Conservation (phyloP, 345 rosid genomes). For the Aquilaria sinensis region DNA sequence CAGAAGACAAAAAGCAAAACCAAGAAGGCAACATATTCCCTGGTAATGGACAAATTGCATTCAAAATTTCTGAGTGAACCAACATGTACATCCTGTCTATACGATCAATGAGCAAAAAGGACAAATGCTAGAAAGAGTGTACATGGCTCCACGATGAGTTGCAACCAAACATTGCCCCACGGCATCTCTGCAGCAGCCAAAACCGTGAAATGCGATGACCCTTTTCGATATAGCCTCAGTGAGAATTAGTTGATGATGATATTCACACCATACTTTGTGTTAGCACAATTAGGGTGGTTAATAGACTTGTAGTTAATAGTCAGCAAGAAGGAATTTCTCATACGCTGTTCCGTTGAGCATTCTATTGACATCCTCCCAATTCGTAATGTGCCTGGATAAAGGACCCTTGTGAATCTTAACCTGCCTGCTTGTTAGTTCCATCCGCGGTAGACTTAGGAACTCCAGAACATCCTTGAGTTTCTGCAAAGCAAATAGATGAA, state of each 20-base stretch:
- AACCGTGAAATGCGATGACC: not conserved
- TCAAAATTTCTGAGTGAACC: slow-evolving; percentile 8
- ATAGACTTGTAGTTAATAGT: slow-evolving; percentile 33
- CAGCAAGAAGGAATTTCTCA: slow-evolving; percentile 47
- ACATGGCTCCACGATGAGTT: not conserved
- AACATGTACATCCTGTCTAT: slow-evolving; percentile 17
- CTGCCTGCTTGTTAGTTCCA: slow-evolving; percentile 68
- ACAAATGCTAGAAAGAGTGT: not conserved
- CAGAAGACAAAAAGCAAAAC: not conserved
- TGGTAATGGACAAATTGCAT: slow-evolving; percentile 13
- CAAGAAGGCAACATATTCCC: not conserved
- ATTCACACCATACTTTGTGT: slow-evolving; percentile 19
- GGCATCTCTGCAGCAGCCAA: slow-evolving; percentile 10
- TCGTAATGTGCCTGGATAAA: slow-evolving; percentile 55
- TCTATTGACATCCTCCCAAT: slow-evolving; percentile 77
- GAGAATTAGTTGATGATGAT: slow-evolving; percentile 23
- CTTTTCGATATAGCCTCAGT: slow-evolving; percentile 9
- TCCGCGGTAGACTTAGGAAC: slow-evolving; percentile 60
- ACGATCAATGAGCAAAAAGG: slow-evolving; percentile 1
- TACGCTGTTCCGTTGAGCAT: slow-evolving; percentile 64
- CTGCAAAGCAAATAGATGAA: slow-evolving; percentile 30
- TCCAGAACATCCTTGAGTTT: slow-evolving; percentile 65
- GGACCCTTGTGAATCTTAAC: slow-evolving; percentile 88
- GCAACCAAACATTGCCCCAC: not conserved
- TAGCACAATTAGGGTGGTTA: slow-evolving; percentile 1